These are phyloP conservation scores for Salix caprea DNA, from an alignment of 345 rosid genomes.

Conservation along the genomic window DNA sequence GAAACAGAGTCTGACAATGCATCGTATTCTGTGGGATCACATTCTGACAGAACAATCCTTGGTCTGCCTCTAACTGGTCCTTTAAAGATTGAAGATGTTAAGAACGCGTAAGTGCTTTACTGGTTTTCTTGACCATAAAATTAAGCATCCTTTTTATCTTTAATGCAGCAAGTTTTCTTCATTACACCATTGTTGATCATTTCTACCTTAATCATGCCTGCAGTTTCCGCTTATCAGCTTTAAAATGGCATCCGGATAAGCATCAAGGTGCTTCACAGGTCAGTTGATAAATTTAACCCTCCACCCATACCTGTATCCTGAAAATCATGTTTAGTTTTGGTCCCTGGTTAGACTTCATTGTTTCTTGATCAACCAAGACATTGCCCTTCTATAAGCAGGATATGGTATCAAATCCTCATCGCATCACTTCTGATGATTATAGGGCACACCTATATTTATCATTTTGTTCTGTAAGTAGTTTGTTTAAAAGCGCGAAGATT, in stretches of 20 bases:
- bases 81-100: constrained; percentile 64
- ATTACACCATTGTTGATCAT: neutral
- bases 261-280: constrained; percentile 78
- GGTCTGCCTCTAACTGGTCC: constrained; percentile 69
- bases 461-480: too few species aligned
- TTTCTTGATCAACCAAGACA: too few species aligned
- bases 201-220: neutral
- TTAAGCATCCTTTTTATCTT: neutral
- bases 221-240: constrained; percentile 69
- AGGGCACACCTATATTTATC: too few species aligned
- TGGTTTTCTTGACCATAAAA: neutral
- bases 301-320: neutral
- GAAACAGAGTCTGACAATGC: constrained; percentile 44
- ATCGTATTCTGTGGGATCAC: constrained; percentile 40
- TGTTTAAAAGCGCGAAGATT: too few species aligned
- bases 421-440: too few species aligned
- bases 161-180: too few species aligned
- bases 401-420: too few species aligned
- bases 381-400: too few species aligned
- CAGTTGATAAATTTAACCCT: constrained; percentile 7
- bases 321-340: too few species aligned
- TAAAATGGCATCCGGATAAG: constrained; percentile 95
- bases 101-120: constrained; percentile 55
- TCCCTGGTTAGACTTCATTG: too few species aligned
- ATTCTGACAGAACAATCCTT: constrained; percentile 55